Base-by-base conservation (phyloP, 495 filamentous ascomycete species). In the Penicillium goetzii region DNA sequence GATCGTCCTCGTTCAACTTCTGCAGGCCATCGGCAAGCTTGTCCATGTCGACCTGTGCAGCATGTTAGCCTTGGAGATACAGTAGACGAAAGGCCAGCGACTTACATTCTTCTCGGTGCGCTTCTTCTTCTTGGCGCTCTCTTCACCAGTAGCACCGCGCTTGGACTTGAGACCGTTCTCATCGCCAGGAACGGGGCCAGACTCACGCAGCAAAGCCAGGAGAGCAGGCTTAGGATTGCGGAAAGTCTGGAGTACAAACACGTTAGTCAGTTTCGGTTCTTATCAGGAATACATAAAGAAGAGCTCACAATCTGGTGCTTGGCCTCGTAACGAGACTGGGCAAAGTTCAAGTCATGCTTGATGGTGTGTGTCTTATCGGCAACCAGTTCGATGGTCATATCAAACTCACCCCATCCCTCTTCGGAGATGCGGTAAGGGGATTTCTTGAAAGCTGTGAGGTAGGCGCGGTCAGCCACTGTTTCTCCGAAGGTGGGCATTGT, bases 351-450 rank as follows among this genome's bases (percentile, higher is more conserved):
- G 73, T 99, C 96, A 75, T 99, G 96, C 32, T 77, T 74, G 60
- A 99, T 79, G 23, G 83, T 80, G 68, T 90, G 88, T 54, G 97
- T 92, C 62, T 93, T 93, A 77, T 96, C 92, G 26, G 89, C 86
- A 66, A 84, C 88, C 32, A 96, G 81, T 56, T 89, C 83, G 64
- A 98, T 94, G 28, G 83, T 81, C 91, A 98, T 94, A 71, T 98
- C 96, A 72, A 99, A 99, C 78, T 99, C 96, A 70, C 96, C 96
- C 96, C 96, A 99, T 68, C 96, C 96, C 76, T 96, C 89, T 76
- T 99, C 96, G 57, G 86, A 79, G 73, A 97, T 95, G 26, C 85
- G 85, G 81, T 98, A 99, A 0, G 95, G 95, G 0, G 92, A 88
- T 40, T 88, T 88, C 69, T 87, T 88, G 81, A 94, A 85, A 8